Evolutionary conservation across 345 rosid species (phyloP), one percentile per base, ranked within the genome.

Genomic region (Turnera subulata): DNA sequence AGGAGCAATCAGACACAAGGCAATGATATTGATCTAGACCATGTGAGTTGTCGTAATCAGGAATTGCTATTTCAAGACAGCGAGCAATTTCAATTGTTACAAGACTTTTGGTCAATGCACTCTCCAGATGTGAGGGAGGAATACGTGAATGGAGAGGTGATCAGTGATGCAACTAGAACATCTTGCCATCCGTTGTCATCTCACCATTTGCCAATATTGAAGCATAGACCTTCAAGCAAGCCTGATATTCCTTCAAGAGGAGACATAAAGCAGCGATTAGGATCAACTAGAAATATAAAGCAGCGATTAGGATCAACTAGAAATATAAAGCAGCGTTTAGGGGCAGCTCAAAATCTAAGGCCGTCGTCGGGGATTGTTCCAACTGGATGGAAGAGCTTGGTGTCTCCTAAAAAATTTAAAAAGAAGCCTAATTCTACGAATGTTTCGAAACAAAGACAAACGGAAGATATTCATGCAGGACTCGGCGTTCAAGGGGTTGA

Each of bases 221-320:
- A 17, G 42, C 53, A 61, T 63, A 60, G 39, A 46, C 62, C 15
- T 68, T 35, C 50, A 20, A 33, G 44, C 24, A 53, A 63, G 45
- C 54, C 15, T 52, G 21, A 6, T 59, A 52, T 46, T 25, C 20
- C 68, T 59, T 23, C 58, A 25, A 23, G 40, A 37, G n/a, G 63
- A 15, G 53, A 77, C 23, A 37, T 62, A 10, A 57, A 40, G 71
- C 51, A 48, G 55, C 33, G 65, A 22, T 23, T 70, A 54, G 59
- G 60, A 63, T 56, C 53, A 1, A 20, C 53, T 67, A 17, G 19
- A 61, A 66, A 61, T 22, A 39, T 62, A 66, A 66, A 61, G 63
- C 61, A 65, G 43, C 73, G 58, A 11, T 37, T 68, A 51, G 67
- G 68, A 26, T 63, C 64, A 21, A 11, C 26, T 18, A 37, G 12